Conservation (phyloP, 208 protist genomes). For the Spongospora subterranea region DNA sequence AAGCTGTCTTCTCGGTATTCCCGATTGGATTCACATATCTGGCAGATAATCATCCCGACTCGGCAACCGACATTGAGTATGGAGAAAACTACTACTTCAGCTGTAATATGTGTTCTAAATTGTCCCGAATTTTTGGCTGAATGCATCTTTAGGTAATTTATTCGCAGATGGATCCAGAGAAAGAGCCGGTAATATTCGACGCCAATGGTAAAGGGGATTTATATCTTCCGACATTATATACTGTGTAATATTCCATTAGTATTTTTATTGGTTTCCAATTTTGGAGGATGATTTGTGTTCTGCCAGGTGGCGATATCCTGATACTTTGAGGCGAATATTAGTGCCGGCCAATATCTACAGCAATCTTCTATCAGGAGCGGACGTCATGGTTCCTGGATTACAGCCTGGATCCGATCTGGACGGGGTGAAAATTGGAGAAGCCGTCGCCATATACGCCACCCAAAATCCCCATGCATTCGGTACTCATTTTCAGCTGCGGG, state of each 20-base stretch:
- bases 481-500: background rate
- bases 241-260: background rate
- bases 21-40: no score
- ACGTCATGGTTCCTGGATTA: slow-evolving; percentile 32
- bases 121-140: no score
- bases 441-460: background rate
- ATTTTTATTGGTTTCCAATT: background rate
- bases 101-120: no score
- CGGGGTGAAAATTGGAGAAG: background rate
- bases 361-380: background rate
- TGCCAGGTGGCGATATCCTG: slow-evolving; percentile 11
- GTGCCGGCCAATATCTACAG: background rate
- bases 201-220: slow-evolving; percentile 27
- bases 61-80: no score
- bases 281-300: background rate
- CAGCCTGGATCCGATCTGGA: slow-evolving; percentile 1
- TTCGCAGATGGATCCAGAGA: no score
- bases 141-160: no score
- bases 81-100: no score
- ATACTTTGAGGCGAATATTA: background rate
- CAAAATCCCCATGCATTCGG: background rate
- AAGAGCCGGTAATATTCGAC: background rate
- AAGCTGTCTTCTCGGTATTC: no score
- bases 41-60: no score
- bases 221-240: background rate